Conservation (phyloP, 2,329 filamentous ascomycete species). For the Beauveria medogensis region DNA sequence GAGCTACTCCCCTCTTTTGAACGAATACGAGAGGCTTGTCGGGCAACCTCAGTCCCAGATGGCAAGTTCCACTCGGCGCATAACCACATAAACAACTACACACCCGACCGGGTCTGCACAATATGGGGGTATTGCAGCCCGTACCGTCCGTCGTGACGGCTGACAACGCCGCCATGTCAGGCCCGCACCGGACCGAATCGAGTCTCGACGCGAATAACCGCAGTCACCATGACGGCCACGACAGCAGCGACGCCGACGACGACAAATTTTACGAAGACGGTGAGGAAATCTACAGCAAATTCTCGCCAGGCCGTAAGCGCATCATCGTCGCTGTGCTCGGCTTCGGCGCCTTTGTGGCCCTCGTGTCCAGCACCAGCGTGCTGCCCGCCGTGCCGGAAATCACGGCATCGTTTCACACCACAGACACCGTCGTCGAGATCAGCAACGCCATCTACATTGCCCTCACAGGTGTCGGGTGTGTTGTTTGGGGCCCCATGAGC, state of each 20-base stretch:
- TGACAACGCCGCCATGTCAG: slow-evolving; percentile 3
- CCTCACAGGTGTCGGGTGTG: slow-evolving; percentile 63
- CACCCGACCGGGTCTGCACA: neutral
- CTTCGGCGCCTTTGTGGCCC: slow-evolving; percentile 68
- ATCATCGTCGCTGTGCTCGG: slow-evolving; percentile 62
- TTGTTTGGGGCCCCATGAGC: slow-evolving; percentile 66
- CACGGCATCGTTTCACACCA: slow-evolving; percentile 55
- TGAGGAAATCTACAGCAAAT: slow-evolving; percentile 56
- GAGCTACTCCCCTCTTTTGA: neutral
- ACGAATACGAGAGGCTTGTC: neutral
- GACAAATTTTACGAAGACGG: slow-evolving; percentile 21
- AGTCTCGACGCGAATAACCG: neutral
- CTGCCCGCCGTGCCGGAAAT: slow-evolving; percentile 69
- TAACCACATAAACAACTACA: neutral
- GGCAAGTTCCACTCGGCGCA: neutral
- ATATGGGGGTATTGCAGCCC: neutral
- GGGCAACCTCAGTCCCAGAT: neutral
- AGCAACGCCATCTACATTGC: slow-evolving; percentile 69
- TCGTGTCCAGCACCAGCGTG: slow-evolving; percentile 66
- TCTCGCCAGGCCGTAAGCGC: slow-evolving; percentile 54
- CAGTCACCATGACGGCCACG: neutral
- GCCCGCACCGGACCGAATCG: neutral
- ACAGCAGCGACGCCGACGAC: slow-evolving; percentile 7
- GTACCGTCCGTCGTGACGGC: slow-evolving; percentile 2
- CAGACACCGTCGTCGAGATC: slow-evolving; percentile 61